Percentiles rank a stretch among this genome's conserved stretches.
phyloP scores from a whole-genome alignment of 495 filamentous ascomycete species.

The Penicillium argentinense region DNA sequence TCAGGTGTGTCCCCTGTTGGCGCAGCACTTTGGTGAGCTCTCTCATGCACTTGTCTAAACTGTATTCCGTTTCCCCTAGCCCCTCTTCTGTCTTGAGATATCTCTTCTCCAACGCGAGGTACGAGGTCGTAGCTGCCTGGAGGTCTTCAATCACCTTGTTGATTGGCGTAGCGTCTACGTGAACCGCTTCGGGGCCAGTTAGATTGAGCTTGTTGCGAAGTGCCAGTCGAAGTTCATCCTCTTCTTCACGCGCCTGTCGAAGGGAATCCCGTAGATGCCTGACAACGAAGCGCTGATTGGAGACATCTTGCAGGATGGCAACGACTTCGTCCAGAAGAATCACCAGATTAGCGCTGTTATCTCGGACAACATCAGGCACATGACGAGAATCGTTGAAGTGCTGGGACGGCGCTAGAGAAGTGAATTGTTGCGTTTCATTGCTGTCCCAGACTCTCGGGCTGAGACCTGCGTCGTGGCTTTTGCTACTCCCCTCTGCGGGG shows the following conservation, averaged over 20 bases:
- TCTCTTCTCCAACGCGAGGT: slow-evolving; percentile 23
- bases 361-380: neutral
- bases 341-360: neutral
- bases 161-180: neutral
- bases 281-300: slow-evolving; percentile 12
- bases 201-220: slow-evolving; percentile 19
- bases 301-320: slow-evolving; percentile 14
- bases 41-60: slow-evolving; percentile 20
- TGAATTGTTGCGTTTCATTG: neutral
- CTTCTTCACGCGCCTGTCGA: slow-evolving; percentile 16
- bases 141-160: slow-evolving; percentile 11
- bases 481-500: neutral
- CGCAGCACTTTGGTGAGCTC: slow-evolving; percentile 6
- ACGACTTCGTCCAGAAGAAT: slow-evolving; percentile 6
- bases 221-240: slow-evolving; percentile 7
- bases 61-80: slow-evolving; percentile 26
- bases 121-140: slow-evolving; percentile 13
- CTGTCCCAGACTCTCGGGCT: neutral
- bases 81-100: slow-evolving; percentile 28
- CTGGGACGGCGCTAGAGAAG: neutral
- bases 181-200: slow-evolving; percentile 4
- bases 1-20: neutral
- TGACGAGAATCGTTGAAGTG: neutral
- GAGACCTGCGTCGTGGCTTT: neutral
- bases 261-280: slow-evolving; percentile 19